phyloP scores from a whole-genome alignment of 2,329 filamentous ascomycete species.

The Arachnopeziza araneosa region DNA sequence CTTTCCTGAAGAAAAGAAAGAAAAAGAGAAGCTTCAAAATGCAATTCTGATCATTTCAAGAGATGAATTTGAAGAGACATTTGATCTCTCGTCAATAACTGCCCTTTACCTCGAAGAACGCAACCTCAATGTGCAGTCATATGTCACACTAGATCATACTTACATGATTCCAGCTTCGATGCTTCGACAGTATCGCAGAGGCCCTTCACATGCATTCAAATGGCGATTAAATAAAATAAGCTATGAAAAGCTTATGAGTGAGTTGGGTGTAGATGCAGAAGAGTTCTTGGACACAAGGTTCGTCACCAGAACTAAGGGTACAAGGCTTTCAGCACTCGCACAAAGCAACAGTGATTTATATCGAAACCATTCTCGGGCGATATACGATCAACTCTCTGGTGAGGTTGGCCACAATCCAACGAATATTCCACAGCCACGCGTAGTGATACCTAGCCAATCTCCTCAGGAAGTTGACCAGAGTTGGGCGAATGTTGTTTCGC shows the following conservation, averaged over 20 bases:
- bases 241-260: constrained; percentile 4
- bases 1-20: background rate
- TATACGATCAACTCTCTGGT: background rate
- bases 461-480: too few species aligned
- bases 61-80: background rate
- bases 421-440: background rate
- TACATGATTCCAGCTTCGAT: constrained; percentile 3
- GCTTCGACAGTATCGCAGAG: background rate
- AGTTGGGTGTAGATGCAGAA: constrained; percentile 1
- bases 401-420: background rate
- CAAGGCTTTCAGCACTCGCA: background rate
- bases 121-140: constrained; percentile 8
- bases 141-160: constrained; percentile 4
- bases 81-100: background rate
- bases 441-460: background rate
- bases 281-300: background rate
- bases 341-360: background rate
- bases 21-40: background rate
- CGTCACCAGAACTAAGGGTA: background rate
- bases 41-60: background rate
- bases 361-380: too few species aligned
- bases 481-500: background rate
- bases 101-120: background rate
- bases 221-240: constrained; percentile 3
- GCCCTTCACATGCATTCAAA: constrained; percentile 2